These are phyloP conservation scores for Postia placenta DNA, from an alignment of 768 basidiomycete species.

Conservation along the genomic window DNA sequence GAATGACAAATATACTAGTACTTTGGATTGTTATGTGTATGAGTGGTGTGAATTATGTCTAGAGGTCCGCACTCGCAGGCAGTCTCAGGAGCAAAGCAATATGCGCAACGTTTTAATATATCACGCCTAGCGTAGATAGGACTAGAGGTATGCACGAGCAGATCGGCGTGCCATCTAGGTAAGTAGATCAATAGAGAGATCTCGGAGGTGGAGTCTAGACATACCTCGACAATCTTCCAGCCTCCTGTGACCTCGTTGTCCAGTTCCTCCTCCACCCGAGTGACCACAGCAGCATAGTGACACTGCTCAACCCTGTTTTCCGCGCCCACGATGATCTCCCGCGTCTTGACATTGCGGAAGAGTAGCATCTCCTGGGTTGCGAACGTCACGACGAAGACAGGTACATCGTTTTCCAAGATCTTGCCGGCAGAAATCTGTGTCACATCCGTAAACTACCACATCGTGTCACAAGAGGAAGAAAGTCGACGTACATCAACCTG, in stretches of 20 bases:
- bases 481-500: slow-evolving; percentile 79
- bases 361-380: slow-evolving; percentile 89
- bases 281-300: slow-evolving; percentile 87
- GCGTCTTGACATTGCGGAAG: slow-evolving; percentile 85
- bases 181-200: background rate
- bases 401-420: slow-evolving; percentile 83
- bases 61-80: too few species aligned
- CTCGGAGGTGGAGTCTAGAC: slow-evolving; percentile 18
- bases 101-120: background rate
- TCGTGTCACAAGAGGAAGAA: background rate
- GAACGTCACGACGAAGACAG: slow-evolving; percentile 89
- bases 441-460: background rate
- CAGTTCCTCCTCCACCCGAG: slow-evolving; percentile 81
- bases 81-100: too few species aligned
- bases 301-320: slow-evolving; percentile 92
- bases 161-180: slow-evolving; percentile 46
- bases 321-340: slow-evolving; percentile 82
- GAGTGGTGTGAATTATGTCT: slow-evolving; percentile 10
- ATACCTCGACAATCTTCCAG: slow-evolving; percentile 96
- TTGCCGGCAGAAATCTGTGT: slow-evolving; percentile 75
- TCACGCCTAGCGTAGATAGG: background rate
- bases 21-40: slow-evolving; percentile 3
- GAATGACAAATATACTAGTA: slow-evolving; percentile 5
- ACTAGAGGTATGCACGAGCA: slow-evolving; percentile 40
- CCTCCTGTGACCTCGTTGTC: slow-evolving; percentile 92